A percentile compares a stretch with the other conserved stretches of the same genome.
Conservation (phyloP, 2,329 filamentous ascomycete genomes). For the Alternaria triticina region DNA sequence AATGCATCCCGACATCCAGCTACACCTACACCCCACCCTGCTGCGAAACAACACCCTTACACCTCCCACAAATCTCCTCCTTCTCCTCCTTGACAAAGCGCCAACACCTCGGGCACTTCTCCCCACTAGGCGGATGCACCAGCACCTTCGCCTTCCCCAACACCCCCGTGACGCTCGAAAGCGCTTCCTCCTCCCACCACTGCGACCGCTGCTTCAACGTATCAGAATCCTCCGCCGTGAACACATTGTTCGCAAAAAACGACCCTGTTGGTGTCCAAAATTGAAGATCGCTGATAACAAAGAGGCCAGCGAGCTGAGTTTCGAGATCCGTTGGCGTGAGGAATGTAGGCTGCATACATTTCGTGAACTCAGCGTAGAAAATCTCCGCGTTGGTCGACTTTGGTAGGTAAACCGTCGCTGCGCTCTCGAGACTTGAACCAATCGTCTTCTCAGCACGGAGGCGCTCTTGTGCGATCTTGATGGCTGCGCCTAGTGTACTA, state of each 20-base stretch:
- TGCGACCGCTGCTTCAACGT: conserved; percentile 13
- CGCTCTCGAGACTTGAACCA: conserved; percentile 81
- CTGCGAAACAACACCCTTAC: conserved; percentile 66
- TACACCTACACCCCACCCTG: conserved; percentile 4
- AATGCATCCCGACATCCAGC: too few relatives aligned
- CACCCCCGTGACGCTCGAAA: neutral
- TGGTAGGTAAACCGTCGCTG: conserved; percentile 57
- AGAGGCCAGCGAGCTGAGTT: conserved; percentile 47
- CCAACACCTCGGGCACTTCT: conserved; percentile 92
- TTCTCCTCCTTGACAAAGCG: conserved; percentile 74
- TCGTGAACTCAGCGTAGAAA: neutral
- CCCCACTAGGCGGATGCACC: conserved; percentile 54
- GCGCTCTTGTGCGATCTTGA: conserved; percentile 77
- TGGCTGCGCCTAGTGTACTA: conserved; percentile 63
- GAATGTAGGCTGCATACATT: conserved; percentile 5
- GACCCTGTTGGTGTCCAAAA: neutral
- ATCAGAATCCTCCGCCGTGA: conserved; percentile 1
- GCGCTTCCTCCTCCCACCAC: conserved; percentile 15
- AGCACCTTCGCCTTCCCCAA: conserved; percentile 31
- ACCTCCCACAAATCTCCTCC: conserved; percentile 74
- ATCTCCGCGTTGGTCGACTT: neutral
- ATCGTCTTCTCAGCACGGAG: conserved; percentile 74
- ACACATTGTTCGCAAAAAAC: neutral
- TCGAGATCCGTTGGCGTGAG: neutral
- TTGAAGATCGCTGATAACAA: conserved; percentile 52